Percentiles rank a stretch among this genome's conserved stretches.
Evolutionary conservation across 305 asterid genomes (phyloP).

Genomic region (Salvia sclarea): DNA sequence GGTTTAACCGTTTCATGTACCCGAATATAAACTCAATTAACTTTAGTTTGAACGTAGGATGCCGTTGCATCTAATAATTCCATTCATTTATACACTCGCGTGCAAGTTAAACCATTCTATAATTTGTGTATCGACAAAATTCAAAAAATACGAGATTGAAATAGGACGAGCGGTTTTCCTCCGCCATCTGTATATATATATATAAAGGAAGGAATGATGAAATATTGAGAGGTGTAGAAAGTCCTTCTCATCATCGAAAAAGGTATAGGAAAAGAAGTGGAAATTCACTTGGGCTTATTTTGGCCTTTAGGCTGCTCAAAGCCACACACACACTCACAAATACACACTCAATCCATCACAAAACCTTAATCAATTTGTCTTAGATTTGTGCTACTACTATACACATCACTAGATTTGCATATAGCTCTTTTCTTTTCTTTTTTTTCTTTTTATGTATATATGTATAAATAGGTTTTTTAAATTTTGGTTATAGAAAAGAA

Average conservation of each 20-base stretch:
- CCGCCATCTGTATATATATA: neutral
- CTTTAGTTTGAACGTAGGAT: neutral
- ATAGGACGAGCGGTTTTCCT: neutral
- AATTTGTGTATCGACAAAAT: neutral
- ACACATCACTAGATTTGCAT: too few relatives aligned
- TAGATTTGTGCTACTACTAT: neutral
- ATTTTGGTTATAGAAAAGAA: neutral
- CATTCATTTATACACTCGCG: neutral
- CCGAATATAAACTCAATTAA: neutral
- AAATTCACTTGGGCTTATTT: constrained; percentile 20
- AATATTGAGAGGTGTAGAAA: constrained; percentile 11
- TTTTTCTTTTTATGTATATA: too few relatives aligned
- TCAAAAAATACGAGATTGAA: neutral
- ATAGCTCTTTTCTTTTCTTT: neutral
- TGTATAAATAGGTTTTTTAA: neutral
- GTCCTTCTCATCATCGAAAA: constrained; percentile 26
- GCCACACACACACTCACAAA: constrained; percentile 18
- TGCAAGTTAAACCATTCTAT: neutral
- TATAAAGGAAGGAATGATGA: constrained; percentile 16
- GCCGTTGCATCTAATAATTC: neutral
- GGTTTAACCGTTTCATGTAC: neutral
- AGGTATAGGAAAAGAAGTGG: constrained; percentile 23
- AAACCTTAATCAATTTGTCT: constrained; percentile 17
- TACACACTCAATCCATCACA: constrained; percentile 10
- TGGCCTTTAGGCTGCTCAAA: constrained; percentile 52